Percentiles rank a stretch among this genome's conserved stretches.
Evolutionary conservation across 1,284 basidiomycete species (phyloP).

Genomic region (Moniliella sp.): DNA sequence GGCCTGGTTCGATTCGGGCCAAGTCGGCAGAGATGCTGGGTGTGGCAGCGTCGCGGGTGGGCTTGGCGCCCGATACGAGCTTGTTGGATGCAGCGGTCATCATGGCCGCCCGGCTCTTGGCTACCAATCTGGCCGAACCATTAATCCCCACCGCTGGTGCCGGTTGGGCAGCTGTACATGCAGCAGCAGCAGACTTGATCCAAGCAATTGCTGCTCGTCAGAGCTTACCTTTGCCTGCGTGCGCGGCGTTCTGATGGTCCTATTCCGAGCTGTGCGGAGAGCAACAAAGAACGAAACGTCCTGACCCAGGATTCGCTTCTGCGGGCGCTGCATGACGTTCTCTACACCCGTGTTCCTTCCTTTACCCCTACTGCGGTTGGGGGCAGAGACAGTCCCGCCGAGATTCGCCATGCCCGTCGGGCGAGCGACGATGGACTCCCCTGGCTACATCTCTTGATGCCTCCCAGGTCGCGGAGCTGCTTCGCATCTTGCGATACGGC

Average conservation of each 20-base stretch:
- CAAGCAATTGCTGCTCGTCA: conserved; percentile 60
- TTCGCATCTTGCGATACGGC: no score
- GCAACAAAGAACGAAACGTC: conserved; percentile 41
- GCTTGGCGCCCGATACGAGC: not conserved
- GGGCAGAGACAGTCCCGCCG: no score
- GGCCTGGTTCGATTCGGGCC: no score
- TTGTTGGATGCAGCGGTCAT: no score
- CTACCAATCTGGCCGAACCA: conserved; percentile 38
- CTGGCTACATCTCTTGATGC: no score
- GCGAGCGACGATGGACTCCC: no score
- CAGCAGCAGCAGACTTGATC: conserved; percentile 54
- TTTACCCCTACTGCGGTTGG: no score
- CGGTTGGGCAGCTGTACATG: conserved; percentile 44
- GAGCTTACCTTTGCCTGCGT: conserved; percentile 45
- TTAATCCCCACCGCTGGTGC: conserved; percentile 50
- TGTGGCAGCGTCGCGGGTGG: not conserved
- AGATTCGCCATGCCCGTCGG: no score
- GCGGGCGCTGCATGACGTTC: conserved; percentile 61
- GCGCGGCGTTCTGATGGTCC: conserved; percentile 40
- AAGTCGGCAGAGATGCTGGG: not conserved
- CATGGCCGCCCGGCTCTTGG: not conserved
- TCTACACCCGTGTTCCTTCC: no score
- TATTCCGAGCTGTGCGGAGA: conserved; percentile 55
- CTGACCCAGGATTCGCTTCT: conserved; percentile 52
- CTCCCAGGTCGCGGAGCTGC: no score